Base-by-base conservation (phyloP, 495 filamentous ascomycete species). In the Talaromyces stipitatus region DNA sequence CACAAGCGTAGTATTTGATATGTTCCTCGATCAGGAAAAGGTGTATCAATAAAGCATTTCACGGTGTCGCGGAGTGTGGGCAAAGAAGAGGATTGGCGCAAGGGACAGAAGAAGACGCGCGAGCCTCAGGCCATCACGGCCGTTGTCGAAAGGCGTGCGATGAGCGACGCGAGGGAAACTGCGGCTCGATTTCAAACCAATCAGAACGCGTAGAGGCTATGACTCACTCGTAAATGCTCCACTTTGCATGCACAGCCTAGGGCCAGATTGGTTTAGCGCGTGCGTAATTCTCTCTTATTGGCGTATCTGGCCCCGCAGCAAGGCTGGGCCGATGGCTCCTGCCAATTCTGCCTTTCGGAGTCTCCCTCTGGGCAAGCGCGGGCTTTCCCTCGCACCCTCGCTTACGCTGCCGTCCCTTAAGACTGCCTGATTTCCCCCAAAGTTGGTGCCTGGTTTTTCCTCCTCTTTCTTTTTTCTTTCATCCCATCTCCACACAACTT, bases 401-500 rank as follows among this genome's bases (percentile, higher is more conserved):
- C 54, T 29, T 24, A 28, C 36, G 16, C 33, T 8, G 48, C 26
- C 28, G 32, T 12, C 10, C 57, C 57, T 54, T 59, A 61, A 56
- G 50, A 58, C 60, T 58, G 60, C 60, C 60, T 61, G 60, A 41
- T 58, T 55, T 52, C 36, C 16, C 52, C 30, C 14, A 55, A 29
- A 20, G 50, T 48, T 30, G 46, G 22, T 53, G 57, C 28, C 60
- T 60, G 58, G 32, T n/a, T 54, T 28, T 24, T 50, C 54, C 38
- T 45, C 58, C 64, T 64, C 60, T 58, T 62, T 10, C 22, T n/a
- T 48, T 48, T 48, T n/a, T 48, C 60, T 60, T 59, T 60, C 57
- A 58, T 48, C 27, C 61, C 61, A 64, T 57, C 62, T 48, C 47
- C 62, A 54, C 51, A 54, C 29, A 66, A 58, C 59, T 63, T 58